phyloP scores from a whole-genome alignment of 1,284 basidiomycete genomes.

The Leccinum fallax region DNA sequence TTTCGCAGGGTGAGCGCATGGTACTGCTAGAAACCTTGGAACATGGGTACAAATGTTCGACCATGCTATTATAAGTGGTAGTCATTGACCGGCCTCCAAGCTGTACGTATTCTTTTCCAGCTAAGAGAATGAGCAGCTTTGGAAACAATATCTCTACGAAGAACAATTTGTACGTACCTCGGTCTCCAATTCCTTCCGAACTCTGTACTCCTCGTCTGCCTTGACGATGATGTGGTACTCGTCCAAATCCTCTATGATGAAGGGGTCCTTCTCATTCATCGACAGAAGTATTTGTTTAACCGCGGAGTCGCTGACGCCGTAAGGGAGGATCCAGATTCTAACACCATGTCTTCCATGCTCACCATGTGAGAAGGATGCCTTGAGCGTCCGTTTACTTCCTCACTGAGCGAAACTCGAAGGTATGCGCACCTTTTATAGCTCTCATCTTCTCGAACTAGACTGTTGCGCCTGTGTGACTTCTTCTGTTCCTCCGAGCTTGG shows the following conservation, averaged over 20 bases:
- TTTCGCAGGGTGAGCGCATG: neutral
- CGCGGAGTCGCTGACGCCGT: slow-evolving; percentile 70
- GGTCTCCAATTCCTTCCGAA: slow-evolving; percentile 70
- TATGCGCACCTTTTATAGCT: slow-evolving; percentile 60
- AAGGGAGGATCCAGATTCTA: neutral
- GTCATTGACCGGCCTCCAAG: slow-evolving; percentile 34
- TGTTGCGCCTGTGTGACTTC: neutral
- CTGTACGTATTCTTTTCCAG: slow-evolving; percentile 48
- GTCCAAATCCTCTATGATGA: slow-evolving; percentile 88
- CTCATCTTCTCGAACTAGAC: slow-evolving; percentile 43
- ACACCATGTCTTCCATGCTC: slow-evolving; percentile 23
- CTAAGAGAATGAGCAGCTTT: slow-evolving; percentile 13
- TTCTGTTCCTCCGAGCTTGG: neutral
- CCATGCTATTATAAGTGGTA: neutral
- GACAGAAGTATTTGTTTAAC: slow-evolving; percentile 87
- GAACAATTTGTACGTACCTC: slow-evolving; percentile 52
- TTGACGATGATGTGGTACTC: slow-evolving; percentile 84
- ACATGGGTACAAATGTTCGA: neutral
- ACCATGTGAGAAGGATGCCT: slow-evolving; percentile 81
- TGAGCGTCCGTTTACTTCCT: slow-evolving; percentile 4
- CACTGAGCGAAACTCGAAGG: slow-evolving; percentile 1
- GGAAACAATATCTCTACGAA: neutral
- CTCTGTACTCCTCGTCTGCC: slow-evolving; percentile 75
- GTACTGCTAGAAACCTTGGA: neutral
- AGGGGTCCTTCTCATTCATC: slow-evolving; percentile 77